These are phyloP conservation scores for Teratosphaeria gauchensis DNA, from an alignment of 2,329 filamentous ascomycete species.

Conservation along the genomic window DNA sequence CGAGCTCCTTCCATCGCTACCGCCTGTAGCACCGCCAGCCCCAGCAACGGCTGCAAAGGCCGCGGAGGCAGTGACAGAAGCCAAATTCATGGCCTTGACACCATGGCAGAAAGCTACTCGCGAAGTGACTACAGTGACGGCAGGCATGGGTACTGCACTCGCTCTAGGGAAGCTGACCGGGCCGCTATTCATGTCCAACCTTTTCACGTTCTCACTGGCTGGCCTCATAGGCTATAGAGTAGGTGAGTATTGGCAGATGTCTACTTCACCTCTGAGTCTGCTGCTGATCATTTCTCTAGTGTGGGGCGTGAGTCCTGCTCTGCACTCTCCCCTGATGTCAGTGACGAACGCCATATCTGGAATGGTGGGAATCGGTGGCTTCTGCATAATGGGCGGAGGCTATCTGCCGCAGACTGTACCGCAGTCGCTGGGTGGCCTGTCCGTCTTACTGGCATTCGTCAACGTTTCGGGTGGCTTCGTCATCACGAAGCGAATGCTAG, in stretches of 20 bases:
- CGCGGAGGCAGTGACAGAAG: constrained; percentile 42
- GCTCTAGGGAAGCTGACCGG: constrained; percentile 72
- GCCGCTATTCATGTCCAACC: constrained; percentile 78
- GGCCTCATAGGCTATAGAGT: constrained; percentile 80
- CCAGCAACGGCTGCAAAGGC: constrained; percentile 37
- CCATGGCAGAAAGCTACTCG: constrained; percentile 73
- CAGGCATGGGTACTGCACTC: constrained; percentile 54
- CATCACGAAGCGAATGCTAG: constrained; percentile 86
- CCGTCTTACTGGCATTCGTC: constrained; percentile 76
- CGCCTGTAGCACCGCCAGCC: constrained; percentile 54
- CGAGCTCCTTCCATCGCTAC: constrained; percentile 63
- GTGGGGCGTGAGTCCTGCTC: constrained; percentile 56
- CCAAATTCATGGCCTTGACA: constrained; percentile 57
- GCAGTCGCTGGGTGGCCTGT: constrained; percentile 66
- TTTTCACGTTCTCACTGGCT: constrained; percentile 74
- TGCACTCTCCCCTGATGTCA: constrained; percentile 85
- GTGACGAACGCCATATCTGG: constrained; percentile 89
- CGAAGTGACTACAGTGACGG: constrained; percentile 65
- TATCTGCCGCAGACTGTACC: constrained; percentile 68
- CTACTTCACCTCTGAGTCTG: not conserved
- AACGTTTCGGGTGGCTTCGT: constrained; percentile 85
- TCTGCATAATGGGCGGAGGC: constrained; percentile 82
- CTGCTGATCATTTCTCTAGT: not conserved
- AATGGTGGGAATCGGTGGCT: constrained; percentile 77
- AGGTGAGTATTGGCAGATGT: constrained; percentile 57